Percentiles rank a stretch among this genome's conserved stretches.
Conservation (phyloP, 2,329 filamentous ascomycete species). For the Pestalotiopsis sp. region DNA sequence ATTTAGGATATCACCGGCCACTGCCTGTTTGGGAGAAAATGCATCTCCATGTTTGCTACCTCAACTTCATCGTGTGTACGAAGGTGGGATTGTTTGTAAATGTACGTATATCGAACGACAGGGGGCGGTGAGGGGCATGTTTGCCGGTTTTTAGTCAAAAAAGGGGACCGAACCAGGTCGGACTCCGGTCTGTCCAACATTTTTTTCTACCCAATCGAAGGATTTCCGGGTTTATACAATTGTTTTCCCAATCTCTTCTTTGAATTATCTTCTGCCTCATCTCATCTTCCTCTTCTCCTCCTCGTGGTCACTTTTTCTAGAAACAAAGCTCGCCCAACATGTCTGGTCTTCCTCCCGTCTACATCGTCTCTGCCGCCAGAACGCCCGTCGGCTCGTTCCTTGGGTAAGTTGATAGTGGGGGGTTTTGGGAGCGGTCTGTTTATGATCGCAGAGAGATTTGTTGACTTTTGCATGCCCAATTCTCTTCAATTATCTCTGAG, state of each 20-base stretch:
- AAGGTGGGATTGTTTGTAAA: background rate
- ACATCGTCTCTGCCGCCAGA: slow-evolving; percentile 90
- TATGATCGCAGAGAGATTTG: background rate
- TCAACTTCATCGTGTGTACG: background rate
- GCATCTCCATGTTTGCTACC: background rate
- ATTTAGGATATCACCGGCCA: no score
- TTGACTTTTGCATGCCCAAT: slow-evolving; percentile 11
- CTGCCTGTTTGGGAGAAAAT: no score
- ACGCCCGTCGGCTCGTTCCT: slow-evolving; percentile 95
- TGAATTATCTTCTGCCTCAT: background rate
- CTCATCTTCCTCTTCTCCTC: background rate
- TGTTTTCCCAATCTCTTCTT: background rate
- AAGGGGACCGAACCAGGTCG: slow-evolving; percentile 1
- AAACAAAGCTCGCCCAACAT: slow-evolving; percentile 49
- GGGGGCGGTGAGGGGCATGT: slow-evolving; percentile 12
- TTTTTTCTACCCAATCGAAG: background rate
- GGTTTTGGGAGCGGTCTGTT: slow-evolving; percentile 12
- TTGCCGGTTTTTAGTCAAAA: slow-evolving; percentile 8
- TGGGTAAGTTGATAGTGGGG: slow-evolving; percentile 61
- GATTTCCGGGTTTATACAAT: background rate
- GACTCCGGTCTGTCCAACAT: slow-evolving; percentile 1
- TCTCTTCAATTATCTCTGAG: background rate
- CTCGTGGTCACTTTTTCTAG: background rate
- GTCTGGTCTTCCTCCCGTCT: slow-evolving; percentile 83
- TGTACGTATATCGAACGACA: background rate